Evolutionary conservation across 177 flowering plant species (phyloP).

Genomic region (Vitis hybrid): DNA sequence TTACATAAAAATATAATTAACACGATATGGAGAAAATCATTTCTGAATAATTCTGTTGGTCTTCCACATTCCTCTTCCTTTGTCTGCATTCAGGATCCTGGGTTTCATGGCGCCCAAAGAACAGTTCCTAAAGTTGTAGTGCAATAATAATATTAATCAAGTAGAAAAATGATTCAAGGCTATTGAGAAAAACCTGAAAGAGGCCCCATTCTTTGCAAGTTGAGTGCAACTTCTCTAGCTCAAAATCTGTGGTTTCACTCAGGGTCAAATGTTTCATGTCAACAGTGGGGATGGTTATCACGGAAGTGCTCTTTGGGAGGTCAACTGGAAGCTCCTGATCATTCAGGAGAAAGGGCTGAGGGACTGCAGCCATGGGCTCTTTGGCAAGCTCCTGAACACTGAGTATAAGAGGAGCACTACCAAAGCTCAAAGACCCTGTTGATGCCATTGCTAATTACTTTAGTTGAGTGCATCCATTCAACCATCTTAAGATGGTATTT

Average conservation of each 20-base stretch:
- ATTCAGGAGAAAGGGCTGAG: neutral
- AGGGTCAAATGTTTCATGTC: constrained; percentile 14
- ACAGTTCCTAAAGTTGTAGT: neutral
- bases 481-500: no score
- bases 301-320: neutral
- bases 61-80: no score
- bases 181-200: constrained; percentile 24
- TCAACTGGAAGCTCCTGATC: neutral
- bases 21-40: no score
- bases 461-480: no score
- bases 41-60: no score
- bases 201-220: constrained; percentile 32
- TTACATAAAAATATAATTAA: no score
- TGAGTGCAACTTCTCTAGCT: constrained; percentile 25
- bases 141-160: neutral
- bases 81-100: no score
- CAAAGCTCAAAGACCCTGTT: no score
- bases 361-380: constrained; percentile 8
- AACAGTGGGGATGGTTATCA: constrained; percentile 10
- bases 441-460: no score
- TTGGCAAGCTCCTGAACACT: constrained; percentile 17
- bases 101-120: no score
- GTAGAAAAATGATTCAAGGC: neutral
- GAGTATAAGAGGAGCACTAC: neutral
- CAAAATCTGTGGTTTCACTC: neutral